Percentiles rank a stretch among this genome's conserved stretches.
These are phyloP conservation scores for Coemansia sp. DNA, from an alignment of 192 early-diverging fungal species.

Conservation along the genomic window DNA sequence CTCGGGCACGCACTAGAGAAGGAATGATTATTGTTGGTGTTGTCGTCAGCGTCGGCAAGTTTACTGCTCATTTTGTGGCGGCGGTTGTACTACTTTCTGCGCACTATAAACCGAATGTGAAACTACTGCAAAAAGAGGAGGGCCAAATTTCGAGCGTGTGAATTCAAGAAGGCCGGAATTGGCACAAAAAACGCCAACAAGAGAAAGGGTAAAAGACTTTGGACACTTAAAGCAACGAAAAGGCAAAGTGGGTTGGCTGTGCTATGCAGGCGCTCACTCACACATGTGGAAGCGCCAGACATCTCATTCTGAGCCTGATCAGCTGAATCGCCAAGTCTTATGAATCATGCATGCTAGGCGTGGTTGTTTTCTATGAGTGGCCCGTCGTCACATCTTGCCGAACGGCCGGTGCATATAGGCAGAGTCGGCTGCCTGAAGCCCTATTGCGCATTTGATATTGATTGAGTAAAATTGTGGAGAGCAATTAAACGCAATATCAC, in stretches of 20 bases:
- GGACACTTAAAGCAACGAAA: background rate
- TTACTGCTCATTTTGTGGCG: conserved; percentile 6
- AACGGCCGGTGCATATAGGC: background rate
- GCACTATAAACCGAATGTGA: background rate
- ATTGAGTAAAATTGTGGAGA: conserved; percentile 7
- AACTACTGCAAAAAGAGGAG: background rate
- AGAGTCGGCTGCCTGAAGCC: background rate
- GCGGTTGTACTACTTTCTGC: background rate
- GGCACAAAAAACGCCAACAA: background rate
- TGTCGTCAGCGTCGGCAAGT: background rate
- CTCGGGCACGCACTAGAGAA: background rate
- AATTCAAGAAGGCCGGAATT: background rate
- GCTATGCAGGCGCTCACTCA: background rate
- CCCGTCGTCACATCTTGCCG: background rate
- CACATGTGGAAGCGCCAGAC: conserved; percentile 1
- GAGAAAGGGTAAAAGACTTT: background rate
- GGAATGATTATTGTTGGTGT: background rate
- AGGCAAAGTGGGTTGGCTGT: background rate
- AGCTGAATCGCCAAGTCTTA: background rate
- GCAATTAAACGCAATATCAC: conserved; percentile 1
- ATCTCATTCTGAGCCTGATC: background rate
- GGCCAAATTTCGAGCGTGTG: background rate
- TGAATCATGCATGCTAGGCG: background rate
- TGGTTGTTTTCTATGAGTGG: background rate
- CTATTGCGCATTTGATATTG: background rate